Base-by-base conservation (phyloP, 2,329 filamentous ascomycete species). In the Ustulina deusta region DNA sequence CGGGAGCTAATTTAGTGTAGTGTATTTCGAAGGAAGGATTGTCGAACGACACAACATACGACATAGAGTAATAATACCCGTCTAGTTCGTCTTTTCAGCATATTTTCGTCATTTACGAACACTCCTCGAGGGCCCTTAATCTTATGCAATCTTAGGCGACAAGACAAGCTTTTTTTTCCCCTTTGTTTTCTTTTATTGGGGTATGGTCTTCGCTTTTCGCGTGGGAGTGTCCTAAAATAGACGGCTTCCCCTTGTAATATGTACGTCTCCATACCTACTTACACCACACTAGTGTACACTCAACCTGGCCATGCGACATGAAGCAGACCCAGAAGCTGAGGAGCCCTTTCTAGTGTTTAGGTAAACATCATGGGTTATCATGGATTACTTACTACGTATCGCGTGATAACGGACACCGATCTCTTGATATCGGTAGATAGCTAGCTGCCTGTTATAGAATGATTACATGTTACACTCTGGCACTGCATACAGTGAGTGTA, bases 31-130 rank as follows among this genome's bases (percentile, higher is more conserved):
- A 52, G 49, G 49, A 52, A 52, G 25, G 1, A 56, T 22, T 63
- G 62, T 66, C 66, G 62, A 65, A 69, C 58, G 66, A 68, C 66
- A 67, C 42, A 69, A 66, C 66, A 63, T 69, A 69, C 66, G 66
- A 69, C 40, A 44, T 27, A 61, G 52, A 65, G 52, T 65, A 65
- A 68, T 57, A 68, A 58, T 52, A n/a, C 13, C 44, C 27, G 25
- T 36, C 27, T 40, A n/a, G 20, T 59, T 54, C 51, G 40, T 65
- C 44, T 54, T 62, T 48, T 54, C 32, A 27, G 54, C 49, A 44
- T 68, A 51, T 61, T 68, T 32, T 48, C 13, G 51, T 48, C 44
- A 6, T 48, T 22, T 38, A 27, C 44, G 27, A 36, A 20, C 38
- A 22, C 25, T 36, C 2, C 32, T 46, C 36, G 20, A 52, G 40